Percentiles rank a stretch among this genome's conserved stretches.
Conservation (phyloP, 2,329 filamentous ascomycete genomes). For the Exophiala sideris region DNA sequence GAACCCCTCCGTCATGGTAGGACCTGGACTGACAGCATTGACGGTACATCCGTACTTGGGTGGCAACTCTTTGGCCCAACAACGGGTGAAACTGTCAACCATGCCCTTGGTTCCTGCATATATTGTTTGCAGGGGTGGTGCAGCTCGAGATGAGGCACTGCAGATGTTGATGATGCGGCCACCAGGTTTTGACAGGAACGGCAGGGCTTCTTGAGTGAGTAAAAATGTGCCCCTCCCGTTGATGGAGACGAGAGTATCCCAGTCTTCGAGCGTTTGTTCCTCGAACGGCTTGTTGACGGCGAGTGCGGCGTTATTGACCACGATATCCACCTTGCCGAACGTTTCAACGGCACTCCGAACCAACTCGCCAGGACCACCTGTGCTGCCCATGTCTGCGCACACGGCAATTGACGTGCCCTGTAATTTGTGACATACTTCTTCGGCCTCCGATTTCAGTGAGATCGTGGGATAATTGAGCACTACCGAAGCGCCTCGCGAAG, state of each 20-base stretch:
- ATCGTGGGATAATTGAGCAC: conserved; percentile 35
- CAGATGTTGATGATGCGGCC: conserved; percentile 21
- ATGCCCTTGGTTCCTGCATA: conserved; percentile 34
- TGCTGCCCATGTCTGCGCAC: conserved; percentile 42
- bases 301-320: conserved; percentile 42
- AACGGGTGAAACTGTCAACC: conserved; percentile 26
- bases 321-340: conserved; percentile 41
- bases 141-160: conserved; percentile 4
- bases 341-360: conserved; percentile 36
- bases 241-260: conserved; percentile 43
- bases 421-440: conserved; percentile 30
- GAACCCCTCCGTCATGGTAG: conserved; percentile 17
- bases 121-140: conserved; percentile 3
- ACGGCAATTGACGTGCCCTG: conserved; percentile 37
- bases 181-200: conserved; percentile 8
- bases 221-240: conserved; percentile 48
- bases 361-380: conserved; percentile 36
- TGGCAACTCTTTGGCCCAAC: conserved; percentile 31
- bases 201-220: conserved; percentile 32
- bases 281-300: conserved; percentile 16
- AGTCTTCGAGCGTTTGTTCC: conserved; percentile 41
- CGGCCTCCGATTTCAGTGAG: neutral
- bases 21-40: conserved; percentile 32
- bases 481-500: conserved; percentile 43
- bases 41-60: conserved; percentile 31